phyloP scores from a whole-genome alignment of 495 filamentous ascomycete genomes.

The Aspergillus wentii region DNA sequence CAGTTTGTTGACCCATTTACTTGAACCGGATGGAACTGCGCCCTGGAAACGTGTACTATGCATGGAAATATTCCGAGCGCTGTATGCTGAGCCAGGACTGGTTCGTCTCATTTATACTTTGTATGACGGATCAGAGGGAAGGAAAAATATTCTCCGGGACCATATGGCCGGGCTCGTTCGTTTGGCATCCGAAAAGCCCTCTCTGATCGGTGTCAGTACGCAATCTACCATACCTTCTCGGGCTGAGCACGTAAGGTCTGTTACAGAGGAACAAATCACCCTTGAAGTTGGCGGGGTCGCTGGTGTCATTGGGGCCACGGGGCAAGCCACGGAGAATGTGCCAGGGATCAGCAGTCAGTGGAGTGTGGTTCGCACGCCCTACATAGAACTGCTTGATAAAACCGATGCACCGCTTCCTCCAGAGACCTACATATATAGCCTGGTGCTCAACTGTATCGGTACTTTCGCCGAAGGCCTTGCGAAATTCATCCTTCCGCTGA shows the following conservation, averaged over 20 bases:
- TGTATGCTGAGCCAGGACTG: slow-evolving; percentile 74
- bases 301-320: slow-evolving; percentile 77
- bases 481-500: slow-evolving; percentile 86
- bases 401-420: slow-evolving; percentile 75
- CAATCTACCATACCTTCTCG: slow-evolving; percentile 73
- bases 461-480: slow-evolving; percentile 86
- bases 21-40: slow-evolving; percentile 74
- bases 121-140: slow-evolving; percentile 69
- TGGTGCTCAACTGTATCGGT: slow-evolving; percentile 83
- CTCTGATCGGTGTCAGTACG: slow-evolving; percentile 77
- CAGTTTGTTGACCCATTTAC: slow-evolving; percentile 76
- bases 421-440: slow-evolving; percentile 88
- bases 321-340: slow-evolving; percentile 59
- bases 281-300: slow-evolving; percentile 83
- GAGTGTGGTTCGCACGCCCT: slow-evolving; percentile 83
- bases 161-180: slow-evolving; percentile 80
- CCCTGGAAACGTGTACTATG: slow-evolving; percentile 83
- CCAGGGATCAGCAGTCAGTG: slow-evolving; percentile 81
- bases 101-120: slow-evolving; percentile 75
- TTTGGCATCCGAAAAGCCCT: slow-evolving; percentile 83
- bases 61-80: slow-evolving; percentile 82
- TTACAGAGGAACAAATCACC: slow-evolving; percentile 71
- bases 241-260: slow-evolving; percentile 35
- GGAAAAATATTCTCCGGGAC: slow-evolving; percentile 73
- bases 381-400: slow-evolving; percentile 93